Evolutionary conservation across 768 basidiomycete genomes (phyloP).

Genomic region (Boletus pseudo-olivaceus): DNA sequence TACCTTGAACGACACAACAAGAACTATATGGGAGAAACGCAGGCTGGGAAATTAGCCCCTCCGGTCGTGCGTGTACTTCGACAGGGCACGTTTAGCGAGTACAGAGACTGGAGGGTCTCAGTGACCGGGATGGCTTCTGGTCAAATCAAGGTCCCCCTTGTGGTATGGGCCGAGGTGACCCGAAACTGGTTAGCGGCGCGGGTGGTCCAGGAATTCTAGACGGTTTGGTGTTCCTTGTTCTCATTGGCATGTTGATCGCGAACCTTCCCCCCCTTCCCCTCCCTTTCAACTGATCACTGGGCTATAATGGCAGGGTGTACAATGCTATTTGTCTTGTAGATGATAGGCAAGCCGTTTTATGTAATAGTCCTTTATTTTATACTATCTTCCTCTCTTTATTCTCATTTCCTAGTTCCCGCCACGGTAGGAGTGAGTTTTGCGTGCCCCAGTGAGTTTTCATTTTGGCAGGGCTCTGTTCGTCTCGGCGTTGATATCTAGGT

Average conservation of each 20-base stretch:
- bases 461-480: too few relatives aligned
- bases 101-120: slow-evolving; percentile 18
- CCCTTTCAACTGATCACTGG: neutral
- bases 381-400: too few relatives aligned
- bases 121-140: slow-evolving; percentile 14
- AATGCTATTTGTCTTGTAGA: too few relatives aligned
- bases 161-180: slow-evolving; percentile 13
- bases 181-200: slow-evolving; percentile 16
- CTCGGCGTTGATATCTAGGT: too few relatives aligned
- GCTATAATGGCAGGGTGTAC: neutral
- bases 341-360: neutral
- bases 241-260: neutral
- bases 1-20: slow-evolving; percentile 12
- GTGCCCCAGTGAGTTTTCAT: too few relatives aligned
- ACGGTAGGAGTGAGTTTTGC: too few relatives aligned
- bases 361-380: neutral
- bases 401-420: too few relatives aligned
- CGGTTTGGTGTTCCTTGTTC: neutral
- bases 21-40: slow-evolving; percentile 15
- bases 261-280: too few relatives aligned
- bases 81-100: slow-evolving; percentile 20
- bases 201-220: slow-evolving; percentile 16
- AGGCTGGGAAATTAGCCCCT: slow-evolving; percentile 1
- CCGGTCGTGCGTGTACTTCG: slow-evolving; percentile 17
- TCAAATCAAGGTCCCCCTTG: slow-evolving; percentile 20